A percentile compares a stretch with the other conserved stretches of the same genome.
These are phyloP conservation scores for Holtermannia corniformis DNA, from an alignment of 768 basidiomycete genomes.

Conservation along the genomic window DNA sequence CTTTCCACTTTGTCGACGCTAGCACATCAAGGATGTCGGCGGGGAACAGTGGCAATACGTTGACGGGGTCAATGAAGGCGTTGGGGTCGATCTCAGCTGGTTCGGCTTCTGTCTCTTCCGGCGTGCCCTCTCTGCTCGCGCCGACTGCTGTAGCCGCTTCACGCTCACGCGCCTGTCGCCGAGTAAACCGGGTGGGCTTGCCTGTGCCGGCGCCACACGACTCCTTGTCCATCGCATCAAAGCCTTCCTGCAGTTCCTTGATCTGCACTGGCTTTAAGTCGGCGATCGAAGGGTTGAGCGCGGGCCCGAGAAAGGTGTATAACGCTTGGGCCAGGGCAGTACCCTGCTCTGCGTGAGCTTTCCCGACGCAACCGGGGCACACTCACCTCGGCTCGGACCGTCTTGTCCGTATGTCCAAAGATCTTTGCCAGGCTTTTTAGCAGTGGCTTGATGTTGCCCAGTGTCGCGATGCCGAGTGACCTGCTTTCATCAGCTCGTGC, in stretches of 20 bases:
- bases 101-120: constrained; percentile 47
- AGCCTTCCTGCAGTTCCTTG: constrained; percentile 86
- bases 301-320: constrained; percentile 76
- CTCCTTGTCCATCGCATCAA: constrained; percentile 71
- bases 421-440: constrained; percentile 84
- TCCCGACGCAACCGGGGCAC: neutral
- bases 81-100: constrained; percentile 61
- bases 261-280: constrained; percentile 96
- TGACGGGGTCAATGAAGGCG: constrained; percentile 67
- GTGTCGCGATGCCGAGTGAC: constrained; percentile 64
- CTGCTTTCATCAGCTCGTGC: constrained; percentile 46
- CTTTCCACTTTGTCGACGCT: constrained; percentile 95
- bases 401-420: constrained; percentile 89
- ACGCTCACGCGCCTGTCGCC: constrained; percentile 55
- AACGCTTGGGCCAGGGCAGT: constrained; percentile 60
- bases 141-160: constrained; percentile 35
- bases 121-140: constrained; percentile 44
- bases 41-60: constrained; percentile 68
- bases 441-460: constrained; percentile 52
- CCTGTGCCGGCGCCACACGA: constrained; percentile 73
- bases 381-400: constrained; percentile 70
- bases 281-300: constrained; percentile 70
- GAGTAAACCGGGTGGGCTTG: constrained; percentile 69
- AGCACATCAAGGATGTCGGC: constrained; percentile 62
- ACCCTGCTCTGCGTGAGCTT: constrained; percentile 45